Conservation (phyloP, 257 asterid genomes). For the Parsonsia alboflavescens region DNA sequence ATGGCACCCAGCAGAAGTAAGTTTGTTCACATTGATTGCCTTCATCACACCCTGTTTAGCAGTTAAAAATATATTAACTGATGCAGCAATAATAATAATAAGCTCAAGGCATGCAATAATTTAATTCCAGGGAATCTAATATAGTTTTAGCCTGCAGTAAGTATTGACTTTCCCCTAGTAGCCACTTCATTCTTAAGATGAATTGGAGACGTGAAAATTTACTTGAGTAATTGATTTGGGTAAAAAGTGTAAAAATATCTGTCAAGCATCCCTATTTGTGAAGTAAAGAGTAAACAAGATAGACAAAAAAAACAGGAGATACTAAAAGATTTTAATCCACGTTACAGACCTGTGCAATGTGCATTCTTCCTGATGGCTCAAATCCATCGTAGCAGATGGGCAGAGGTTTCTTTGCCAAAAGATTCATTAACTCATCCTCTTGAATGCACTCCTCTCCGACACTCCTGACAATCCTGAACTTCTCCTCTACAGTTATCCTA, state of each 20-base stretch:
- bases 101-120: background rate
- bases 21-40: slow-evolving; percentile 74
- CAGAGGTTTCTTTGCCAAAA: slow-evolving; percentile 61
- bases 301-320: background rate
- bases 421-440: slow-evolving; percentile 65
- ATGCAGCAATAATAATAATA: background rate
- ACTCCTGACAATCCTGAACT: slow-evolving; percentile 59
- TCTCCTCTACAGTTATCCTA: slow-evolving; percentile 62
- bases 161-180: background rate
- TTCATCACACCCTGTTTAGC: slow-evolving; percentile 77
- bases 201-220: background rate
- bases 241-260: too few relatives aligned
- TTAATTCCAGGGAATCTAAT: background rate
- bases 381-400: slow-evolving; percentile 86
- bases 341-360: slow-evolving; percentile 75
- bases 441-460: slow-evolving; percentile 91
- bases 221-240: background rate
- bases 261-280: too few relatives aligned
- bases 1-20: slow-evolving; percentile 72
- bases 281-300: too few relatives aligned
- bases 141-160: background rate
- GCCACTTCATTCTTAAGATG: background rate
- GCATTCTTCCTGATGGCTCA: slow-evolving; percentile 98
- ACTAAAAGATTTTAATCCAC: background rate
- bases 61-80: background rate